phyloP scores from a whole-genome alignment of 1,284 basidiomycete genomes.

The Paramarasmius palmivorus region DNA sequence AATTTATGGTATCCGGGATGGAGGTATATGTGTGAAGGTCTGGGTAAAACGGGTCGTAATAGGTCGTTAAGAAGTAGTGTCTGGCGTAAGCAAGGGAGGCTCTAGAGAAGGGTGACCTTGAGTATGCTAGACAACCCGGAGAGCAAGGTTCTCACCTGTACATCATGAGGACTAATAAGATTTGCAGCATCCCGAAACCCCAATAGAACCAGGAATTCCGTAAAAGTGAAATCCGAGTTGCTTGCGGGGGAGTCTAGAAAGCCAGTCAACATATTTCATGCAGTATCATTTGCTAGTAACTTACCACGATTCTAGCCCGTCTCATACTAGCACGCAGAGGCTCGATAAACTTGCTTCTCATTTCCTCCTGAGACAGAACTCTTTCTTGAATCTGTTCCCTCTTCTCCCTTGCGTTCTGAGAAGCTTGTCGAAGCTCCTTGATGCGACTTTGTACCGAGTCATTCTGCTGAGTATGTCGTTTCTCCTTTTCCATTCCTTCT shows the following conservation, averaged over 20 bases:
- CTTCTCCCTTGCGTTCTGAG: slow-evolving; percentile 48
- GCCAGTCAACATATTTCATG: slow-evolving; percentile 3
- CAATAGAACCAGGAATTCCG: slow-evolving; percentile 25
- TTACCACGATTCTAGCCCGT: slow-evolving; percentile 34
- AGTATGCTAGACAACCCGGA: slow-evolving; percentile 9
- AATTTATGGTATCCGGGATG: slow-evolving; percentile 36
- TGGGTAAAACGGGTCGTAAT: slow-evolving; percentile 74
- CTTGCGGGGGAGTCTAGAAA: slow-evolving; percentile 10
- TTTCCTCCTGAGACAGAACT: slow-evolving; percentile 36
- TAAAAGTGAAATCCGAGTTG: slow-evolving; percentile 12
- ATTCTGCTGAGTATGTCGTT: slow-evolving; percentile 44
- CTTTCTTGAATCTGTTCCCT: slow-evolving; percentile 48
- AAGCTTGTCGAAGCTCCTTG: slow-evolving; percentile 53
- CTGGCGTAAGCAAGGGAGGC: slow-evolving; percentile 30
- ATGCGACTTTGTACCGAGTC: slow-evolving; percentile 44
- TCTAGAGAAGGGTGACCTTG: slow-evolving; percentile 23
- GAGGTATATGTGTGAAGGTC: slow-evolving; percentile 59
- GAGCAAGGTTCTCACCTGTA: slow-evolving; percentile 33
- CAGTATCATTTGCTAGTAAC: slow-evolving; percentile 10
- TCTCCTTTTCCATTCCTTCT: slow-evolving; percentile 53
- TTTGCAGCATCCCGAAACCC: slow-evolving; percentile 27
- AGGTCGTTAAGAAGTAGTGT: slow-evolving; percentile 51
- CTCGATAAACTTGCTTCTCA: slow-evolving; percentile 32
- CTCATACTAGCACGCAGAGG: slow-evolving; percentile 37
- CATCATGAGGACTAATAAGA: slow-evolving; percentile 33